Base-by-base conservation (phyloP, 768 basidiomycete species). In the Termitomyces eurrhizus region DNA sequence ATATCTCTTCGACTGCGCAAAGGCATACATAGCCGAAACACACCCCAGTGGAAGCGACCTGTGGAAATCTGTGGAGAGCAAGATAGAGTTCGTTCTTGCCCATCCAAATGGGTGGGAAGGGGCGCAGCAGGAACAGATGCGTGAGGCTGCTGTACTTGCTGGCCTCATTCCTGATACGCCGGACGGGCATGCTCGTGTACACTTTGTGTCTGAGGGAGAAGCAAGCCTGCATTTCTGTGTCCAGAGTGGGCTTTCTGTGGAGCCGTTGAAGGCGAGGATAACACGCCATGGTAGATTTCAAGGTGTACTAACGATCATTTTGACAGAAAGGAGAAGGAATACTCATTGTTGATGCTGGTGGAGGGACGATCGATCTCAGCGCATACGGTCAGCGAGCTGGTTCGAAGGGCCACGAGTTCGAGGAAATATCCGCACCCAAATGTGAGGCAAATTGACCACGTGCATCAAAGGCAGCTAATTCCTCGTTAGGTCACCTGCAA, bases 71-170 rank as follows among this genome's bases (percentile, higher is more conserved):
- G 62, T 85, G 7, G 73, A 79, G 62, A 63, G 70, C 16, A 70
- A 62, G 7, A 77, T 82, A 33, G 77, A 84, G 36, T 83, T 80
- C 59, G 75, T 88, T 5, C 75, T 88, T 16, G 78, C 79, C 1
- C 86, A 87, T 63, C 86, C 86, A 5, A 87, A 87, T 63, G 86
- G 83, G 0, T 88, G 86, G 86, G 86, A 82, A 62, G 83, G 83
- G 0, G 70, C 67, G 1, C 86, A 88, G 64, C 87, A 88, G 62
- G 72, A 71, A 26, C 74, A 79, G 65, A 83, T 88, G 73, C 79
- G 86, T 4, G 68, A 69, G 26, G 86, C 86, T 1, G 83, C 83
- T 0, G 71, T 80, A 1, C 58, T 67, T 21, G 86, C 83, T 0
- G 82, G 83, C 8, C 74, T 88, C 24, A 72, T 88, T 12, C 70